Evolutionary conservation across 768 basidiomycete species (phyloP), one percentile per base, ranked within the genome.

Genomic region (Gloeostereum incarnatum): DNA sequence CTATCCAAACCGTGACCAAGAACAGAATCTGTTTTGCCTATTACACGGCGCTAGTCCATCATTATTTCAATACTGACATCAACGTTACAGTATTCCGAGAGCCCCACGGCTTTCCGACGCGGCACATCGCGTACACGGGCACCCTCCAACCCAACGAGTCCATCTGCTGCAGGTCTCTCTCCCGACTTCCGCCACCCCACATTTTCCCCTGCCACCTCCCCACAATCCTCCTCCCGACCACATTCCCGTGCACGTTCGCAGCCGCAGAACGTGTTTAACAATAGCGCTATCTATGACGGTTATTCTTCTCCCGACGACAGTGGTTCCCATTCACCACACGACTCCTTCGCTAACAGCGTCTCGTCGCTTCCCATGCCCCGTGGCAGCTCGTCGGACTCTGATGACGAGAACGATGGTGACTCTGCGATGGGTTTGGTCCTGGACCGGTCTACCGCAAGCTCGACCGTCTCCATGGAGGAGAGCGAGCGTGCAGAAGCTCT

Each of bases 401-500:
- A 66, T 20, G 61, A 48, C 17, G 67, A 66, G 1, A 75, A 78
- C 36, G 71, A 73, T 37, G 66, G 68, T 6, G 54, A 43, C 13
- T 62, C 66, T 6, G 63, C 65, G 16, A 57, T 75, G 5, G 78
- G 75, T 2, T 64, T 80, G 31, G 73, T 82, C 6, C 60, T 73
- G 48, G 82, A 83, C 43, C 73, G 81, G 7, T 63, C 66, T 20
- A 60, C 67, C 2, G 58, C 74, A 0, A 68, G 66, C 18, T 89
- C 86, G 3, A 79, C 72, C 0, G 70, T 69, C 2, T 88, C 86
- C 2, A 62, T 91, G 52, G 78, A 83, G 38, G 69, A 81, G 5
- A 57, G 71, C n/a, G 86, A 89, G 31, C 72, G 75, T 31, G 53
- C 89, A 17, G 85, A 88, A 11, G 80, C 73, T 4, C 56, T 93